These are phyloP conservation scores for Fusarium ambrosium DNA, from an alignment of 2,329 filamentous ascomycete species.

Conservation along the genomic window DNA sequence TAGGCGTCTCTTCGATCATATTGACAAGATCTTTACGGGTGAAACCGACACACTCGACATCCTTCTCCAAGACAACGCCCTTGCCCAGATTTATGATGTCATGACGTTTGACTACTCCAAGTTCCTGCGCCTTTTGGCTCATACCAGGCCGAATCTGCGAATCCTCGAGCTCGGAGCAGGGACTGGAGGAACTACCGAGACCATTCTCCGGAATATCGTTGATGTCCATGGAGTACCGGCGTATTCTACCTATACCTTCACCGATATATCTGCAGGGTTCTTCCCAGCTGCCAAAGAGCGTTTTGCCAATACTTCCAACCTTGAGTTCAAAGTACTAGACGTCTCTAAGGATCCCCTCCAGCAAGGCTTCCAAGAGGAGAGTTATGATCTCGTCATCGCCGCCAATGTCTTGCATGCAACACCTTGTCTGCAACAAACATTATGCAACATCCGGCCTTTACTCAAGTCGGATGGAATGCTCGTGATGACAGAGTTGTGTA, in stretches of 20 bases:
- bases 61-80: slow-evolving; percentile 4
- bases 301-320: slow-evolving; percentile 8
- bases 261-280: slow-evolving; percentile 55
- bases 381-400: slow-evolving; percentile 47
- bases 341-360: slow-evolving; percentile 15
- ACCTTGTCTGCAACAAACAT: slow-evolving; percentile 39
- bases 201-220: slow-evolving; percentile 5
- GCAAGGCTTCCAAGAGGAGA: slow-evolving; percentile 35
- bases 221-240: neutral
- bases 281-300: slow-evolving; percentile 45
- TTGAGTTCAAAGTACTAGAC: slow-evolving; percentile 47
- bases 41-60: slow-evolving; percentile 10
- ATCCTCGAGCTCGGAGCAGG: slow-evolving; percentile 58
- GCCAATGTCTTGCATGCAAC: slow-evolving; percentile 50
- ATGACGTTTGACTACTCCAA: slow-evolving; percentile 14
- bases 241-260: slow-evolving; percentile 54
- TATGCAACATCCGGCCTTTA: slow-evolving; percentile 31
- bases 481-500: slow-evolving; percentile 44
- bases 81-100: neutral
- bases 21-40: slow-evolving; percentile 8
- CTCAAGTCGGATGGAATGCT: slow-evolving; percentile 49
- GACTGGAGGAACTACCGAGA: slow-evolving; percentile 47
- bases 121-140: slow-evolving; percentile 22
- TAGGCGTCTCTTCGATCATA: slow-evolving; percentile 10
- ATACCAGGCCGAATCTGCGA: slow-evolving; percentile 52